These are phyloP conservation scores for Cucurbita moschata DNA, from an alignment of 306 rosid genomes.

Conservation along the genomic window DNA sequence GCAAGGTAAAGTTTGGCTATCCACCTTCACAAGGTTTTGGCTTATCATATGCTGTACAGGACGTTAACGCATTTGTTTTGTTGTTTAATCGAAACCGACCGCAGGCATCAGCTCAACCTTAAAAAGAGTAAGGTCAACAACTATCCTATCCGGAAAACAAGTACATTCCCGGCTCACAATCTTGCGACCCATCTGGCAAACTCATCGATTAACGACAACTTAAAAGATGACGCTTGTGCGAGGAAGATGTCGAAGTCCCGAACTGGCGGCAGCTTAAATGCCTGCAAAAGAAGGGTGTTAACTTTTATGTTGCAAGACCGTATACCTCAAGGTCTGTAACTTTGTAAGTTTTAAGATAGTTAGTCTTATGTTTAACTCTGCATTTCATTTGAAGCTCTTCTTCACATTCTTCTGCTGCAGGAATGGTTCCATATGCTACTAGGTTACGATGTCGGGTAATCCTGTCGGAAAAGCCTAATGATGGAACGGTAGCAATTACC, in stretches of 20 bases:
- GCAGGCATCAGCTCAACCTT: constrained; percentile 63
- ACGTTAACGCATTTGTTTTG: neutral
- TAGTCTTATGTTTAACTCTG: neutral
- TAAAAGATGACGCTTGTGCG: constrained; percentile 38
- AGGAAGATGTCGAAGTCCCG: constrained; percentile 64
- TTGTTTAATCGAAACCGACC: constrained; percentile 14
- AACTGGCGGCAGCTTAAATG: constrained; percentile 68
- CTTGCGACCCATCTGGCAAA: constrained; percentile 29
- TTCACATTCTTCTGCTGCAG: constrained; percentile 30
- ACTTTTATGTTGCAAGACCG: constrained; percentile 41
- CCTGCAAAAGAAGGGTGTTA: constrained; percentile 51
- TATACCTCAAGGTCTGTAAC: constrained; percentile 53
- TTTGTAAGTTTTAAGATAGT: neutral
- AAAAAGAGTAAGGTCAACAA: constrained; percentile 54
- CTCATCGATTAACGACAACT: constrained; percentile 35
- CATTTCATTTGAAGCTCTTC: constrained; percentile 4
- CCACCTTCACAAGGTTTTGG: neutral
- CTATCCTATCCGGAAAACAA: constrained; percentile 30
- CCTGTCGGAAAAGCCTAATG: constrained; percentile 74
- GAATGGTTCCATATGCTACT: constrained; percentile 31
- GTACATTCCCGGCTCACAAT: constrained; percentile 19
- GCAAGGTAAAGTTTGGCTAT: constrained; percentile 36
- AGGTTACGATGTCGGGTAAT: constrained; percentile 52
- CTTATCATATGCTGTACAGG: neutral
- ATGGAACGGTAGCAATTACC: constrained; percentile 80